Evolutionary conservation across 1,284 basidiomycete species (phyloP).

Genomic region (Pseudozyma hubeiensis): DNA sequence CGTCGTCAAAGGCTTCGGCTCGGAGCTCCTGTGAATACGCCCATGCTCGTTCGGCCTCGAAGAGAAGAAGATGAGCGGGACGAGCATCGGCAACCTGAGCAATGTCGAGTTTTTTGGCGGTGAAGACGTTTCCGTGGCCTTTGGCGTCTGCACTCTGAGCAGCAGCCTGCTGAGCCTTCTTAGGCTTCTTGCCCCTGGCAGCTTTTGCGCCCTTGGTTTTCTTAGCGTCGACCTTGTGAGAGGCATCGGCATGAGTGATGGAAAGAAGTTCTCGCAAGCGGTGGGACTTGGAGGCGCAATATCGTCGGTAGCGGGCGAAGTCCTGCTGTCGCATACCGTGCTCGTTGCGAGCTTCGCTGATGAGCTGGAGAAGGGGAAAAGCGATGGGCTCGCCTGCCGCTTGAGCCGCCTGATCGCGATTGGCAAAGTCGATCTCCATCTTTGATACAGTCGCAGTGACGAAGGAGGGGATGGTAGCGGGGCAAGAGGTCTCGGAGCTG

Average conservation of each 20-base stretch:
- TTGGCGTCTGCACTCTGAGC: constrained; percentile 60
- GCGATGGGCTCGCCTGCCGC: constrained; percentile 35
- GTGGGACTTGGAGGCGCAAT: constrained; percentile 89
- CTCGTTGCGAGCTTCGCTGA: constrained; percentile 87
- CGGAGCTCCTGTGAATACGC: constrained; percentile 85
- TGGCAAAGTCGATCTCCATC: constrained; percentile 47
- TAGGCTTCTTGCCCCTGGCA: constrained; percentile 52
- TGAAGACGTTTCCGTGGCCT: constrained; percentile 89
- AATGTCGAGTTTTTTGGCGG: constrained; percentile 53
- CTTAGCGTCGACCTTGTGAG: constrained; percentile 29
- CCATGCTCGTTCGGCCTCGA: constrained; percentile 92
- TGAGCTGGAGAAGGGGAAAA: constrained; percentile 78
- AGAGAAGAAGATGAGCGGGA: constrained; percentile 76
- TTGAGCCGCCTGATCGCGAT: constrained; percentile 25
- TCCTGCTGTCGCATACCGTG: constrained; percentile 92
- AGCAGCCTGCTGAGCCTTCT: constrained; percentile 45
- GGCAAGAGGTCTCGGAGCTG: background rate
- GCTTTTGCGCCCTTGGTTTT: constrained; percentile 38
- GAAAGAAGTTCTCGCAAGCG: constrained; percentile 84
- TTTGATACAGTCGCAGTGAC: background rate
- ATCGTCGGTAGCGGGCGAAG: constrained; percentile 84
- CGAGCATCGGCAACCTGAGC: constrained; percentile 52
- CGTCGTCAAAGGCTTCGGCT: constrained; percentile 73
- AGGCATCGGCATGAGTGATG: constrained; percentile 75
- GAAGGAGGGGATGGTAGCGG: background rate